Evolutionary conservation across 306 rosid genomes (phyloP).

Genomic region (Calophaca sinica): DNA sequence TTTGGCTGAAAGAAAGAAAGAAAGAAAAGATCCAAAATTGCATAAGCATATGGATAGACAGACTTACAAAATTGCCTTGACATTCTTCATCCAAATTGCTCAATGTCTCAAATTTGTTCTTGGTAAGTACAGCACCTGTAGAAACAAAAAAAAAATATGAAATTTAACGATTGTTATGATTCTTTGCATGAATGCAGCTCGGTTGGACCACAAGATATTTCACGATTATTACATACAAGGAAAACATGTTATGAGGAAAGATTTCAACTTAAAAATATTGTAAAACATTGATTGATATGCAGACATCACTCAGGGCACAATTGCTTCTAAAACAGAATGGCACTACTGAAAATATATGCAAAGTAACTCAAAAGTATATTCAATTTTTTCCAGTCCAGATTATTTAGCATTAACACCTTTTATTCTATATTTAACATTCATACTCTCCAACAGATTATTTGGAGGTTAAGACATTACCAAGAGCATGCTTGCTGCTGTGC

Average conservation of each 20-base stretch:
- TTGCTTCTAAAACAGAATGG: slow-evolving; percentile 18
- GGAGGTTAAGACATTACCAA: slow-evolving; percentile 54
- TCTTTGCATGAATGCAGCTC: slow-evolving; percentile 36
- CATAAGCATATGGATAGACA: slow-evolving; percentile 14
- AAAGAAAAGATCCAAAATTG: neutral
- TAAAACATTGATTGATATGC: slow-evolving; percentile 1
- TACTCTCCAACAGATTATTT: slow-evolving; percentile 12
- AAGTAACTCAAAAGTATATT: slow-evolving; percentile 8
- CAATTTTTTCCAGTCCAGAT: slow-evolving; percentile 8
- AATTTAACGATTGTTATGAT: slow-evolving; percentile 36
- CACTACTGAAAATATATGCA: slow-evolving; percentile 24
- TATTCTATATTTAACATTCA: neutral
- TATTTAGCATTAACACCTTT: slow-evolving; percentile 1
- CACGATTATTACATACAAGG: slow-evolving; percentile 19
- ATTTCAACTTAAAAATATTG: slow-evolving; percentile 1
- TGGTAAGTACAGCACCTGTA: slow-evolving; percentile 63
- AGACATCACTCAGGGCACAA: slow-evolving; percentile 19
- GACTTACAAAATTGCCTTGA: slow-evolving; percentile 66
- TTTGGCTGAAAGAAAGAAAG: neutral
- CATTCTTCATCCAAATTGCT: slow-evolving; percentile 68
- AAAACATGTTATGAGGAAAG: slow-evolving; percentile 29
- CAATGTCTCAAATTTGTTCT: slow-evolving; percentile 69
- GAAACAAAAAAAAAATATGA: slow-evolving; percentile 41
- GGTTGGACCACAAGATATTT: slow-evolving; percentile 24
- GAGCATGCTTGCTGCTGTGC: slow-evolving; percentile 61